Evolutionary conservation across 1,284 basidiomycete genomes (phyloP).

Genomic region (Heimioporus retisporus): DNA sequence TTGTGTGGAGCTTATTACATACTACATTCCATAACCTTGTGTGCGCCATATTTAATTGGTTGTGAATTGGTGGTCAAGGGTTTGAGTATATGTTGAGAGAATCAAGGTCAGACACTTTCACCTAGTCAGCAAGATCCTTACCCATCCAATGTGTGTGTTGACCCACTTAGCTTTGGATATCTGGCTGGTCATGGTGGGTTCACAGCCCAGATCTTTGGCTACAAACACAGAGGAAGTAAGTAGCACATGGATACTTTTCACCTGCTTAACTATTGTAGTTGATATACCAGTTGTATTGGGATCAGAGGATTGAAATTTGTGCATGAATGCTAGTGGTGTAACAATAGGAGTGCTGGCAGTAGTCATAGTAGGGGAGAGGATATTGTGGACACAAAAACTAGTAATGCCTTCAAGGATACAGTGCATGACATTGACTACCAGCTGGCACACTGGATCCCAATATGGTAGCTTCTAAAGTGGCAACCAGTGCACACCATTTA

Average conservation of each 20-base stretch:
- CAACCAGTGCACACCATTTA: conserved; percentile 1
- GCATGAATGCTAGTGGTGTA: not conserved
- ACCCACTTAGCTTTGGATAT: conserved; percentile 12
- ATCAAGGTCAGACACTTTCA: not conserved
- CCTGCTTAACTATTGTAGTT: conserved; percentile 2
- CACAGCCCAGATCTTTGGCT: not conserved
- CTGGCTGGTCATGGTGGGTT: not conserved
- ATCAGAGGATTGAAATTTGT: not conserved
- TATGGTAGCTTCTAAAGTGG: conserved; percentile 3
- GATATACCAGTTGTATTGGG: not conserved
- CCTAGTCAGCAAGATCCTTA: not conserved
- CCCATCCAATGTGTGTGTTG: conserved; percentile 7
- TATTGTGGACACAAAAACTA: not conserved
- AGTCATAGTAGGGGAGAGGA: not conserved
- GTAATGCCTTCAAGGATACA: conserved; percentile 4
- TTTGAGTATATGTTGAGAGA: not conserved
- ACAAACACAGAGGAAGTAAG: not conserved
- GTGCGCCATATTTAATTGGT: not conserved
- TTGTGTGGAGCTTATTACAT: conserved; percentile 1
- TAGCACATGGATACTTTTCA: conserved; percentile 8
- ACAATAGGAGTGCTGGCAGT: not conserved
- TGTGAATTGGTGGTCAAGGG: conserved; percentile 6
- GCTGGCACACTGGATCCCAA: conserved; percentile 2
- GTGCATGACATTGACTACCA: conserved; percentile 7
- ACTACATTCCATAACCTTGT: conserved; percentile 4